Evolutionary conservation across 106 monocot genomes (phyloP), one percentile per base, ranked within the genome.

Genomic region (Acanthochlamys bracteata): DNA sequence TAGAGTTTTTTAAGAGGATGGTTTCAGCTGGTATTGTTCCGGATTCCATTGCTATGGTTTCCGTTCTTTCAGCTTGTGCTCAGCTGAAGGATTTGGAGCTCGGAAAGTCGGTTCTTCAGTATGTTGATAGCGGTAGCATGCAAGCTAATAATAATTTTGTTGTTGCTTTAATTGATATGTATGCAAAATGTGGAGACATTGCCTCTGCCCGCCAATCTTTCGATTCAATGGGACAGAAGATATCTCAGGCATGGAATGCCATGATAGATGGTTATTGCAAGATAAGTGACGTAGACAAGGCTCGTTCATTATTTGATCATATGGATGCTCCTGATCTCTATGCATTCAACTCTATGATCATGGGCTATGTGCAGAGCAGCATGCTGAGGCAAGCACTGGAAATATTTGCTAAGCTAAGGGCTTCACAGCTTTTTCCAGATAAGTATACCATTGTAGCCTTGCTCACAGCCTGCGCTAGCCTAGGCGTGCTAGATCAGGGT

Each of bases 221-320:
- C 42, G 73, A 88, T 25, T 64, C 40, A 4, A 52, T 75, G 14
- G 79, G 70, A 15, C 47, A 49, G 27, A 73, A 61, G 66, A 57
- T 52, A 47, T 52, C 63, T 16, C 65, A 76, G 0, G 79, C 84
- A 10, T 88, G 92, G 79, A 92, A 88, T 66, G 84, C 84, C 7
- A 61, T 92, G 19, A 84, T 92, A 20, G 84, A 88, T 60, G 92
- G 87, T 2, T 84, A 84, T 59, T 92, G 87, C 69, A 92, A 88
- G 42, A 47, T 73, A 17, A 87, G 92, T 12, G 61, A 80, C 47
- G 3, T 92, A 0, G 74, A 82, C 24, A 41, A 25, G 15, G 92
- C 87, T 47, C 71, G 69, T 0, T 67, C 61, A 14, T 56, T 92
- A 7, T 92, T 92, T 65, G 68, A 88, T 60, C 66, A 75, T 42